These are phyloP conservation scores for Lodderomyces elongisporus DNA, from an alignment of 1,139 yeast genomes.

Conservation along the genomic window DNA sequence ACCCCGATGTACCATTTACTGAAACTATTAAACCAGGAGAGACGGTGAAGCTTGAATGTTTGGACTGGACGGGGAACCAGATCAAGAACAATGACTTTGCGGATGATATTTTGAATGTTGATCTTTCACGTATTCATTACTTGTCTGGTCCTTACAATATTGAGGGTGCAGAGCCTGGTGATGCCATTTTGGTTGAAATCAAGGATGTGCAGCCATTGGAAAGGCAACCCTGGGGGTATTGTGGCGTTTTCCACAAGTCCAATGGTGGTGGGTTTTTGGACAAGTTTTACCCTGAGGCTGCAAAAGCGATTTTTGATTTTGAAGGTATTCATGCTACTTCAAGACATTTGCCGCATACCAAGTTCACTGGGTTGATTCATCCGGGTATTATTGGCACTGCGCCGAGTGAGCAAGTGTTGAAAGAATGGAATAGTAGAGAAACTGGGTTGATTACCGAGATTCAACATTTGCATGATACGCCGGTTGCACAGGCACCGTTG, in stretches of 20 bases:
- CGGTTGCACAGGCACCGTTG: conserved; percentile 40
- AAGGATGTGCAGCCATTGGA: conserved; percentile 49
- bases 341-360: conserved; percentile 45
- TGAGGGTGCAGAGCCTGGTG: conserved; percentile 44
- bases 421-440: conserved; percentile 43
- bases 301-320: conserved; percentile 48
- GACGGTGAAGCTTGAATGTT: conserved; percentile 43
- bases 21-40: conserved; percentile 36
- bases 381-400: conserved; percentile 50
- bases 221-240: conserved; percentile 50
- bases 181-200: conserved; percentile 43
- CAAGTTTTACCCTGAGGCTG: conserved; percentile 43
- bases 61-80: conserved; percentile 53
- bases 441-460: conserved; percentile 22
- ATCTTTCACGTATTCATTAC: conserved; percentile 41
- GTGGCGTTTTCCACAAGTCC: conserved; percentile 41
- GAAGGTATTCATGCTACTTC: conserved; percentile 47
- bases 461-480: conserved; percentile 26
- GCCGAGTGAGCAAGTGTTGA: conserved; percentile 37
- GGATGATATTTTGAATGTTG: conserved; percentile 41
- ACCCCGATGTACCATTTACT: conserved; percentile 43
- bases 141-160: conserved; percentile 45
- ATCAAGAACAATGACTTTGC: conserved; percentile 42
- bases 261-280: conserved; percentile 51
- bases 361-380: conserved; percentile 40